Percentiles rank a stretch among this genome's conserved stretches.
Conservation (phyloP, 352 stramenopile species). For the Phytophthora foliorum region DNA sequence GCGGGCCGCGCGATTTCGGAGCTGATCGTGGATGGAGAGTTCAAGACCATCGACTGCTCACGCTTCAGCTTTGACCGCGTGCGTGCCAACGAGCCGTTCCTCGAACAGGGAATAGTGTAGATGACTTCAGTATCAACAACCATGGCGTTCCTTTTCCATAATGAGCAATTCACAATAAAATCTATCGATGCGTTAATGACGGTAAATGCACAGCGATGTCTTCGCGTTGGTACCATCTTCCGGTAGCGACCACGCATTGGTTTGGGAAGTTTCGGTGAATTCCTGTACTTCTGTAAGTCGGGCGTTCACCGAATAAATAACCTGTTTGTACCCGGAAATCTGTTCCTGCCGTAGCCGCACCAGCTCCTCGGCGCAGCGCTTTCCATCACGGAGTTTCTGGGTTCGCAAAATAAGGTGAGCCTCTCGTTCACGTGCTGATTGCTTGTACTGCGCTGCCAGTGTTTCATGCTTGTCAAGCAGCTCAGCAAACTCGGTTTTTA, state of each 20-base stretch:
- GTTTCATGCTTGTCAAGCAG: slow-evolving; percentile 65
- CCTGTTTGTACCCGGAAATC: slow-evolving; percentile 68
- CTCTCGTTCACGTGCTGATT: slow-evolving; percentile 51
- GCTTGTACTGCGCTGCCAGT: slow-evolving; percentile 49
- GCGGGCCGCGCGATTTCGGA: slow-evolving; percentile 81
- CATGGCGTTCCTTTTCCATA: slow-evolving; percentile 15
- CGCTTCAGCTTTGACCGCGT: slow-evolving; percentile 80
- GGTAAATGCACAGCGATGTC: slow-evolving; percentile 75
- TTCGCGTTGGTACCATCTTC: slow-evolving; percentile 38
- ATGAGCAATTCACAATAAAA: slow-evolving; percentile 22
- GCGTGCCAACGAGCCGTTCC: slow-evolving; percentile 72
- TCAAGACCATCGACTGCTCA: slow-evolving; percentile 79
- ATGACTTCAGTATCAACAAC: slow-evolving; percentile 6
- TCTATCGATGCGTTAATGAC: slow-evolving; percentile 49
- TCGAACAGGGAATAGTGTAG: slow-evolving; percentile 85
- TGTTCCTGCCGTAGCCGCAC: slow-evolving; percentile 56
- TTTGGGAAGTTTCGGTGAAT: slow-evolving; percentile 34
- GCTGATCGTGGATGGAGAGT: slow-evolving; percentile 75
- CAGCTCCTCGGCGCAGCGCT: slow-evolving; percentile 66
- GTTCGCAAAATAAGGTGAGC: slow-evolving; percentile 40
- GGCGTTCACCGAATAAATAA: slow-evolving; percentile 69
- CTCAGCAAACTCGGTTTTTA: slow-evolving; percentile 76
- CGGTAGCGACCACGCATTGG: slow-evolving; percentile 40
- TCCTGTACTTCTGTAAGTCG: slow-evolving; percentile 67
- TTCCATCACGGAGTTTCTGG: slow-evolving; percentile 49